A percentile compares a stretch with the other conserved stretches of the same genome.
These are phyloP conservation scores for Termitomyces heimii DNA, from an alignment of 768 basidiomycete species.

Conservation along the genomic window DNA sequence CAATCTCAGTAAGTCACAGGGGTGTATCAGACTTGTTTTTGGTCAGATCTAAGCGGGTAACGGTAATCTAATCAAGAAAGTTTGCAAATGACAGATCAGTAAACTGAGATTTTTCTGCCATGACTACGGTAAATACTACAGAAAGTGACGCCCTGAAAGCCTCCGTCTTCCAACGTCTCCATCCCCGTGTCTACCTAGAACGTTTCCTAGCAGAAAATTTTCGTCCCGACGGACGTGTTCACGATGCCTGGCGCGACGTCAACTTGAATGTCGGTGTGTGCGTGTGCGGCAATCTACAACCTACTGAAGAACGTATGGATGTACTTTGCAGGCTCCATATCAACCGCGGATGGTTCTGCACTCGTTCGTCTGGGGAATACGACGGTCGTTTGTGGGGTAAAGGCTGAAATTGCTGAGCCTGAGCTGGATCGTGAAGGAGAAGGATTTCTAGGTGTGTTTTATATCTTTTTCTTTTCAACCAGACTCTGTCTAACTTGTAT, in stretches of 20 bases:
- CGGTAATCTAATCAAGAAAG: neutral
- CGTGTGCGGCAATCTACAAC: neutral
- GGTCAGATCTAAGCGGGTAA: neutral
- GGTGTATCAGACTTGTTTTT: neutral
- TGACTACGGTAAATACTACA: constrained; percentile 4
- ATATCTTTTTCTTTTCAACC: neutral
- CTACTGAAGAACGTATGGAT: constrained; percentile 5
- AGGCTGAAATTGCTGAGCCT: constrained; percentile 92
- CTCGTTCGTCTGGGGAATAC: constrained; percentile 89
- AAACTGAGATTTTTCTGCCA: constrained; percentile 1
- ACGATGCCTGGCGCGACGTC: constrained; percentile 66
- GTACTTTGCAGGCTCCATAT: constrained; percentile 71
- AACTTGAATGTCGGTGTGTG: constrained; percentile 73
- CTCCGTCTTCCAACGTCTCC: constrained; percentile 77
- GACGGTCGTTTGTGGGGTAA: constrained; percentile 94
- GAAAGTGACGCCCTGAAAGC: constrained; percentile 38
- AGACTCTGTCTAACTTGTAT: neutral
- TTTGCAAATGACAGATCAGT: neutral
- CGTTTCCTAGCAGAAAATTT: constrained; percentile 74
- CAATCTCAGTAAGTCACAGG: neutral
- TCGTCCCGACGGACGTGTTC: constrained; percentile 79
- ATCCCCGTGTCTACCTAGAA: constrained; percentile 84
- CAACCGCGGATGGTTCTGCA: constrained; percentile 89
- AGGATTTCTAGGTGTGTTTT: constrained; percentile 74
- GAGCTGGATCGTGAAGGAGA: constrained; percentile 66